Evolutionary conservation across 306 rosid species (phyloP).

Genomic region (Vachellia pachyceras): DNA sequence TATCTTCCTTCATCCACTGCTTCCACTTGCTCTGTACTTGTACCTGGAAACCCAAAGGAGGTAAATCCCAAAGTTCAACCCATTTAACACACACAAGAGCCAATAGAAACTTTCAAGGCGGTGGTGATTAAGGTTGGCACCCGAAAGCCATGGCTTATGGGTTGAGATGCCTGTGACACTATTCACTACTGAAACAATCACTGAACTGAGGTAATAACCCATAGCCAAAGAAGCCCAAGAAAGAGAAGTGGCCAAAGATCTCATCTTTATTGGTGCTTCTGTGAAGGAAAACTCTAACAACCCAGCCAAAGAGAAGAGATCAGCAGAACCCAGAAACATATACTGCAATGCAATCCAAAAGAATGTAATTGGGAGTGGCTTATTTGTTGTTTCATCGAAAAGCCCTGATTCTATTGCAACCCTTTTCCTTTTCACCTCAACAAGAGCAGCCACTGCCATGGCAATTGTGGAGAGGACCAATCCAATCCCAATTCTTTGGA

Average conservation of each 20-base stretch:
- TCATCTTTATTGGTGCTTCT: slow-evolving; percentile 85
- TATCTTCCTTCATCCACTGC: slow-evolving; percentile 26
- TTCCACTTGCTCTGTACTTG: slow-evolving; percentile 63
- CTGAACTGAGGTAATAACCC: slow-evolving; percentile 91
- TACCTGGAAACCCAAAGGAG: slow-evolving; percentile 75
- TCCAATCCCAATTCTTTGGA: slow-evolving; percentile 84
- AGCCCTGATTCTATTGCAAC: slow-evolving; percentile 54
- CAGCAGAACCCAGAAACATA: slow-evolving; percentile 90
- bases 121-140: slow-evolving; percentile 63
- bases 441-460: slow-evolving; percentile 88
- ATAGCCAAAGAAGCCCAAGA: slow-evolving; percentile 91
- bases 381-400: slow-evolving; percentile 44
- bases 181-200: slow-evolving; percentile 74
- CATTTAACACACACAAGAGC: slow-evolving; percentile 89
- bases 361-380: slow-evolving; percentile 74
- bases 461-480: slow-evolving; percentile 72
- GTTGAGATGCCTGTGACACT: slow-evolving; percentile 48
- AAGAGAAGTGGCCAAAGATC: slow-evolving; percentile 88
- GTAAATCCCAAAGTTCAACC: slow-evolving; percentile 77
- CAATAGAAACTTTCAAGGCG: slow-evolving; percentile 88
- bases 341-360: slow-evolving; percentile 89
- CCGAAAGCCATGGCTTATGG: slow-evolving; percentile 71
- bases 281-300: slow-evolving; percentile 88
- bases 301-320: slow-evolving; percentile 94
- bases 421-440: slow-evolving; percentile 75